Conservation (phyloP, 345 rosid species). For the Cardamine occulta region DNA sequence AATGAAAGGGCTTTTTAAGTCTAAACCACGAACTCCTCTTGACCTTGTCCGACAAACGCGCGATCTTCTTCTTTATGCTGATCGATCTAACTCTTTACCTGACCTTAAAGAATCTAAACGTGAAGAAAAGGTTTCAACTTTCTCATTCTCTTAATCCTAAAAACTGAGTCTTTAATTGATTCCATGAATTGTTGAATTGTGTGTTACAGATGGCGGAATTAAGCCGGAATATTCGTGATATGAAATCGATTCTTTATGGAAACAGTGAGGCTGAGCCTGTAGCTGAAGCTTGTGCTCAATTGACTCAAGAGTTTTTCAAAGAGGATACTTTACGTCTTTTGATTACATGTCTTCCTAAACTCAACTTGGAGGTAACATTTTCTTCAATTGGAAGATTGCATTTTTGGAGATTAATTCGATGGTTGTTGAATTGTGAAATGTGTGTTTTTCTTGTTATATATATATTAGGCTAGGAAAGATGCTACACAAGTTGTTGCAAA, state of each 20-base stretch:
- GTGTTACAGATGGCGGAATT: slow-evolving; percentile 77
- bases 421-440: background rate
- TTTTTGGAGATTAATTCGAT: background rate
- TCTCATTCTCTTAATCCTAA: background rate
- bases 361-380: slow-evolving; percentile 80
- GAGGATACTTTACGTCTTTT: slow-evolving; percentile 79
- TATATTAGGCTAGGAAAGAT: slow-evolving; percentile 83
- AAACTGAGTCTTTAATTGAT: background rate
- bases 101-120: slow-evolving; percentile 63
- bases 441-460: slow-evolving; percentile 19
- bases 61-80: slow-evolving; percentile 72
- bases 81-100: slow-evolving; percentile 41
- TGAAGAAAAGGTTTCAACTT: slow-evolving; percentile 59
- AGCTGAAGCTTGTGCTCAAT: slow-evolving; percentile 83
- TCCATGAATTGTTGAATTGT: background rate
- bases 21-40: slow-evolving; percentile 83
- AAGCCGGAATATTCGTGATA: slow-evolving; percentile 73
- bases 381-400: background rate
- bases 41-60: slow-evolving; percentile 89
- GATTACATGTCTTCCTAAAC: slow-evolving; percentile 75
- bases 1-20: slow-evolving; percentile 89
- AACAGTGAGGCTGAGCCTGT: slow-evolving; percentile 97
- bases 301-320: slow-evolving; percentile 93
- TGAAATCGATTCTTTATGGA: slow-evolving; percentile 90
- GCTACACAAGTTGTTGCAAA: slow-evolving; percentile 98